Percentiles rank a stretch among this genome's conserved stretches.
phyloP scores from a whole-genome alignment of 176 grass and related monocot species.

The Paspalum notatum region DNA sequence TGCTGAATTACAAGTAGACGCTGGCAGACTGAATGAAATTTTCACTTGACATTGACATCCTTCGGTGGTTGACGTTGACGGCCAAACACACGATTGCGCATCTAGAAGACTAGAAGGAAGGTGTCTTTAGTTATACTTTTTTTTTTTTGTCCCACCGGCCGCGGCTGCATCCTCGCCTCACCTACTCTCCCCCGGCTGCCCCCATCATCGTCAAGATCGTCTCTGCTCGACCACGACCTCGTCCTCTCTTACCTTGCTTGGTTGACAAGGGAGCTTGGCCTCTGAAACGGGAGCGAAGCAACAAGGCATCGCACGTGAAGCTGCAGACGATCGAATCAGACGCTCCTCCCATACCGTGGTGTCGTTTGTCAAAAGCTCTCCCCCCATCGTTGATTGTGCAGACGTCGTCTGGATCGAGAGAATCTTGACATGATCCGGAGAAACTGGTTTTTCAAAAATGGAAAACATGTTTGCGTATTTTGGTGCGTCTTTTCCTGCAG shows the following conservation, averaged over 20 bases:
- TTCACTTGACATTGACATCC: too few species aligned
- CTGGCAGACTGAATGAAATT: too few species aligned
- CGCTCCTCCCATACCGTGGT: not conserved
- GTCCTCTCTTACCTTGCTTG: not conserved
- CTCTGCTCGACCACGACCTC: not conserved
- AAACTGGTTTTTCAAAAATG: not conserved
- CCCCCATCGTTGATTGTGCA: not conserved
- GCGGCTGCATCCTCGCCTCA: conserved; percentile 1
- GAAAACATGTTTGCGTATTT: not conserved
- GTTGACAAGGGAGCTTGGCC: not conserved
- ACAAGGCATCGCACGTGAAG: not conserved
- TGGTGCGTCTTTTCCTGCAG: not conserved
- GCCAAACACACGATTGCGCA: not conserved
- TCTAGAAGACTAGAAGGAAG: conserved; percentile 39
- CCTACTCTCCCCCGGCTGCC: not conserved
- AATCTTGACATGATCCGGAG: conserved; percentile 4
- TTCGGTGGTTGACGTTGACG: not conserved
- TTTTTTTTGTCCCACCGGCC: not conserved
- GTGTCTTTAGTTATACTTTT: not conserved
- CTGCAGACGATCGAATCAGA: not conserved
- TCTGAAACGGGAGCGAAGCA: not conserved
- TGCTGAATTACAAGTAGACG: not conserved
- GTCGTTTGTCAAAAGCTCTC: not conserved
- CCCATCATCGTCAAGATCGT: not conserved
- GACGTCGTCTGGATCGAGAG: not conserved